A percentile compares a stretch with the other conserved stretches of the same genome.
phyloP scores from a whole-genome alignment of 2,329 filamentous ascomycete genomes.

The Fusarium succisae region DNA sequence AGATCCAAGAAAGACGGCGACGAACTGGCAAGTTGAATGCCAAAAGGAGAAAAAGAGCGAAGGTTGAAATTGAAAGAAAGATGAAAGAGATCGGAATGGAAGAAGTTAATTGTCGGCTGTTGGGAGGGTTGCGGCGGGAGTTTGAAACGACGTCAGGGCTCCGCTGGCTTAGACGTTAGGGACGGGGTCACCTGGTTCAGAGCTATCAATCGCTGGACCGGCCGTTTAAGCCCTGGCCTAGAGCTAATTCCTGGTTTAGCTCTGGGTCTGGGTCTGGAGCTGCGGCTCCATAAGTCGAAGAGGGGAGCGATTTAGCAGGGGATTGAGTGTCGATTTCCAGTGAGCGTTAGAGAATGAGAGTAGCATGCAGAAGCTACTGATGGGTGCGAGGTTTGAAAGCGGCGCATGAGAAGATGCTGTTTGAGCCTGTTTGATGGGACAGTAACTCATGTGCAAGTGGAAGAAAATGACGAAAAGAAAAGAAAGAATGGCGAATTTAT shows the following conservation, averaged over 20 bases:
- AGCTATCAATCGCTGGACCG: slow-evolving; percentile 1
- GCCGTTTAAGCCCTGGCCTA: slow-evolving; percentile 9
- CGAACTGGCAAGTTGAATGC: slow-evolving; percentile 1
- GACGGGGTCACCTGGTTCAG: slow-evolving; percentile 27
- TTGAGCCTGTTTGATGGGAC: neutral
- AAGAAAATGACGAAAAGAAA: neutral
- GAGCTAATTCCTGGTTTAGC: slow-evolving; percentile 1
- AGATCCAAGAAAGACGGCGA: neutral
- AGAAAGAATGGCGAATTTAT: neutral
- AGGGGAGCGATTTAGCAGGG: slow-evolving; percentile 22
- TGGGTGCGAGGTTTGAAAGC: slow-evolving; percentile 9
- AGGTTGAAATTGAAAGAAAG: slow-evolving; percentile 4
- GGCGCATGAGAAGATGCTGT: neutral
- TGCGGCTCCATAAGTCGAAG: slow-evolving; percentile 16
- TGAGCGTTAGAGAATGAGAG: neutral
- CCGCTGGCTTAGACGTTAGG: slow-evolving; percentile 30
- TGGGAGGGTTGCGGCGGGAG: slow-evolving; percentile 16
- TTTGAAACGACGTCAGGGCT: slow-evolving; percentile 44
- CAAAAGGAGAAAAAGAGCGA: neutral
- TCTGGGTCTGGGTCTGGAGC: slow-evolving; percentile 1
- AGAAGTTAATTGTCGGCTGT: slow-evolving; percentile 27
- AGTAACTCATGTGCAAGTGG: neutral
- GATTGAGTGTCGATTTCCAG: slow-evolving; percentile 9
- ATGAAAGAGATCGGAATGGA: slow-evolving; percentile 20
- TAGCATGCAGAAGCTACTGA: slow-evolving; percentile 26